Base-by-base conservation (phyloP, 2,329 filamentous ascomycete genomes). In the Arachnomyces sp. region DNA sequence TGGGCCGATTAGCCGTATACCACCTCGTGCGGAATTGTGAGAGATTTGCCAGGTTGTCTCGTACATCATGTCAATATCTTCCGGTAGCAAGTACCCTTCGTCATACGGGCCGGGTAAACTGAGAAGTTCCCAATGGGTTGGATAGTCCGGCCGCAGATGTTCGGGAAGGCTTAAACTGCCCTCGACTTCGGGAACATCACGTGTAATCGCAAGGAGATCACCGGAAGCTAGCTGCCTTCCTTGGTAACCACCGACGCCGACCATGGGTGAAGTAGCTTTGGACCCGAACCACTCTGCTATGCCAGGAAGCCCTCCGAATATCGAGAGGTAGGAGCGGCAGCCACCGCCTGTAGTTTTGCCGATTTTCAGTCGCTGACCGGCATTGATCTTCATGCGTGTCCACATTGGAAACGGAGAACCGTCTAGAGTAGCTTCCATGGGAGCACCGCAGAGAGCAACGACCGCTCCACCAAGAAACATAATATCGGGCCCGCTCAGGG, bases 21-120 rank as follows among this genome's bases (percentile, higher is more conserved):
- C 79, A 31, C 71, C 75, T 42, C 79, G 64, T 9, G 72, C 74
- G 1, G 74, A 71, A 43, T 81, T 81, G 48, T 81, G 77, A 0
- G 71, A 75, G 2, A 81, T 65, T 36, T 74, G 74, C 73, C 75
- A 80, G n/a, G 67, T 58, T 0, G 70, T 73, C 4, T 59, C 57
- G 55, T 77, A 81, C 2, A 81, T 65, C 59, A 72, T 74, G 7
- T 75, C 67, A 36, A 77, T 68, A 40, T 73, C 73, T 38, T 74
- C 68, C 0, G 64, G 52, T 0, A 63, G 52, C 8, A 79, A 56
- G 46, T 72, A 76, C 1, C 70, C 75, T 39, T 72, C 66, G 31
- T 75, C 70, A 38, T 77, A 75, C 0, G 75, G 75, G 0, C 75
- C 75, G 4, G 68, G 65, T 69, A 78, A 73, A 9, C 67, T 66